Base-by-base conservation (phyloP, 371 early-diverging fungal species). In the Enteropsectra breve region DNA sequence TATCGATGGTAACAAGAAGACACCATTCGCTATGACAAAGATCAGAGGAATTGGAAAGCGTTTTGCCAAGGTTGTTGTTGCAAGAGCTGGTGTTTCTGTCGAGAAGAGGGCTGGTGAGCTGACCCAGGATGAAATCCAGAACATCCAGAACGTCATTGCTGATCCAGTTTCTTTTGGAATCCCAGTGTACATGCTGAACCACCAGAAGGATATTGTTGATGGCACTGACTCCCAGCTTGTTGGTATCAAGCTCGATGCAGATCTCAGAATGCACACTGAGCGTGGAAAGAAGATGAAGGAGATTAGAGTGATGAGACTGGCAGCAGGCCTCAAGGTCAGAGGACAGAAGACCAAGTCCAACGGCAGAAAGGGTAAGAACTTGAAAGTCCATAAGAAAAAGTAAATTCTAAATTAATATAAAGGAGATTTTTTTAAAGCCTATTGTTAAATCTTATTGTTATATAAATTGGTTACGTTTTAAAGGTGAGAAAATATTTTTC, bases 21-120 rank as follows among this genome's bases (percentile, higher is more conserved):
- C 92, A 78, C 86, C 87, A 84, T 90, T 86, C 84, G 92, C 97
- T 78, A 80, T 96, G 79, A 93, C 92, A 70, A 82, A 85, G 81
- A 93, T 96, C 83, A 89, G 88, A 86, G 97, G 97, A 85, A 87
- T 92, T 66, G 97, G 97, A 83, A 87, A 90, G 72, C 87, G 97
- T 79, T 91, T 91, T 84, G 84, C 95, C 79, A 90, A 88, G 87
- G 80, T 92, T 77, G 89, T 91, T 67, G 90, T 90, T 84, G 91
- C 91, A 86, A 92, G 90, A 86, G 92, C 94, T 69, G 93, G 92
- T 78, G 84, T 96, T 73, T 90, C 91, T 83, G 75, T 88, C 70
- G 85, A 76, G 82, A 93, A 92, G 86, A 86, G 88, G 81, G 95
- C 95, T 72, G 97, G 97, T 84, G 94, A 94, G 83, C 84, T 93